Percentiles rank a stretch among this genome's conserved stretches.
Conservation (phyloP, 2,329 filamentous ascomycete species). For the Xylariales sp. region DNA sequence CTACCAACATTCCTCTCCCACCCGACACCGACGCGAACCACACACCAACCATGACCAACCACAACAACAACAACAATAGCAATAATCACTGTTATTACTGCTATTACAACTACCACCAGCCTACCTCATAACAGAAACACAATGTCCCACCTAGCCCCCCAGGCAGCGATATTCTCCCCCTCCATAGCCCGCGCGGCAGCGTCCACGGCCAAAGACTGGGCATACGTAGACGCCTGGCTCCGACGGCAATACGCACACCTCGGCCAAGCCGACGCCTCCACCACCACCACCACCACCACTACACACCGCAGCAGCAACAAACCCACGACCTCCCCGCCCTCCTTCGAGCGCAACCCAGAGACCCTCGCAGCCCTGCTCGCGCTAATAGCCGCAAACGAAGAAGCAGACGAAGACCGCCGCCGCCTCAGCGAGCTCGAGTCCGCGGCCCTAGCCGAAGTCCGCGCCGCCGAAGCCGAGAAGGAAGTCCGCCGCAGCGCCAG, state of each 20-base stretch:
- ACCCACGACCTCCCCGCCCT: slow-evolving; percentile 65
- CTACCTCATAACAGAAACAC: neutral
- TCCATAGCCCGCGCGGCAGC: slow-evolving; percentile 79
- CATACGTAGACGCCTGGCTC: slow-evolving; percentile 87
- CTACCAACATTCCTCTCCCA: no score
- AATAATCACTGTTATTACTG: neutral
- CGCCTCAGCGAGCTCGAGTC: slow-evolving; percentile 69
- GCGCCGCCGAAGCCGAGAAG: slow-evolving; percentile 48
- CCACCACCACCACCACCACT: no score
- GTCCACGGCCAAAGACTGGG: slow-evolving; percentile 90
- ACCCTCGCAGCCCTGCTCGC: slow-evolving; percentile 81
- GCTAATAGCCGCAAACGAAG: slow-evolving; percentile 80
- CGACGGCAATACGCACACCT: slow-evolving; percentile 65
- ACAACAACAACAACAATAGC: neutral
- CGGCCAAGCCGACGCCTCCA: neutral
- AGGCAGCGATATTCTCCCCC: slow-evolving; percentile 73
- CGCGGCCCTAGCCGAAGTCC: slow-evolving; percentile 66
- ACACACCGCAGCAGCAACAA: neutral
- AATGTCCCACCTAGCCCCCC: slow-evolving; percentile 51
- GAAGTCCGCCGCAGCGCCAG: slow-evolving; percentile 21
- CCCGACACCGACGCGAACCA: neutral
- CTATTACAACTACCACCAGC: no score
- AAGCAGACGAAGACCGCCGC: slow-evolving; percentile 76
- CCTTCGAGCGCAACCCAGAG: slow-evolving; percentile 87
- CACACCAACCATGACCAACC: neutral